These are phyloP conservation scores for Eucalyptus albens DNA, from an alignment of 345 rosid species.

Conservation along the genomic window DNA sequence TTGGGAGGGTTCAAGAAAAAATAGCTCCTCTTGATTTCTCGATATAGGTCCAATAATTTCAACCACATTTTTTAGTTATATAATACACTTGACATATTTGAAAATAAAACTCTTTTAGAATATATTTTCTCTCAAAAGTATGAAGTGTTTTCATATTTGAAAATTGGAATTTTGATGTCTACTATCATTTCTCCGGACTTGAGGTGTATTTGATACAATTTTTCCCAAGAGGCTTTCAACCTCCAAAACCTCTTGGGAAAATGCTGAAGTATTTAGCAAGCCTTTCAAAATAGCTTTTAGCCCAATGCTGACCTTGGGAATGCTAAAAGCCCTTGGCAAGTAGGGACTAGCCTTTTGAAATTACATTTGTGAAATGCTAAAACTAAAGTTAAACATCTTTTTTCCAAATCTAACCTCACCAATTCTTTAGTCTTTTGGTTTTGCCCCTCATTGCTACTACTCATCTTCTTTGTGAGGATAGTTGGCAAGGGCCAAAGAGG, in stretches of 20 bases:
- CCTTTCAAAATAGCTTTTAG: too few relatives aligned
- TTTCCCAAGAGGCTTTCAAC: too few relatives aligned
- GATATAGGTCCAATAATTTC: neutral
- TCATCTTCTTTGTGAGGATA: neutral
- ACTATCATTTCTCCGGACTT: neutral
- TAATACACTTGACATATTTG: neutral
- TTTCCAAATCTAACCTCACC: neutral
- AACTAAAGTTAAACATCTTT: too few relatives aligned
- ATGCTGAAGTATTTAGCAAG: too few relatives aligned
- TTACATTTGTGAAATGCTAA: neutral
- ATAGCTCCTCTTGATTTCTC: neutral
- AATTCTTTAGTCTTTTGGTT: too few relatives aligned
- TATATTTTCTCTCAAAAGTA: too few relatives aligned
- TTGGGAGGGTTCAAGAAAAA: neutral
- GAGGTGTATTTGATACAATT: too few relatives aligned
- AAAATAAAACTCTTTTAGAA: neutral
- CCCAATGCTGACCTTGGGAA: too few relatives aligned
- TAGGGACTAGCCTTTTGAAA: too few relatives aligned
- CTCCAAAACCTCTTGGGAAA: too few relatives aligned
- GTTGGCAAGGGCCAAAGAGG: fast-evolving
- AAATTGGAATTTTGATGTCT: neutral
- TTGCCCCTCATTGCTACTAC: neutral
- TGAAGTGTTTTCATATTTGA: neutral
- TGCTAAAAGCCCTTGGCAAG: too few relatives aligned
- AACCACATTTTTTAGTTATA: neutral